phyloP scores from a whole-genome alignment of 345 rosid genomes.

The Durio zibethinus region DNA sequence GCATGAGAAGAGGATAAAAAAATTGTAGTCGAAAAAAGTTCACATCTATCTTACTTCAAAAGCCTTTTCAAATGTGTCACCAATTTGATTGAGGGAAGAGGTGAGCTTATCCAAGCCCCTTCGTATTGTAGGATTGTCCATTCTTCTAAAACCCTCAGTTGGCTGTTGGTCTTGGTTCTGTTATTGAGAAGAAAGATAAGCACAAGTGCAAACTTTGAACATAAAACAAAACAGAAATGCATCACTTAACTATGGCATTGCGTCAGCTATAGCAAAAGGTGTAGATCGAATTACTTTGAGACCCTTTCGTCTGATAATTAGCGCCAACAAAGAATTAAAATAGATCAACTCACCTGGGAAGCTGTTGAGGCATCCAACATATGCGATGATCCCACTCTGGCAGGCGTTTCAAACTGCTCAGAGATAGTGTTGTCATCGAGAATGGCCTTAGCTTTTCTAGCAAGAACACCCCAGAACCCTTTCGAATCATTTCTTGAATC shows the following conservation, averaged over 20 bases:
- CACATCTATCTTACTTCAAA: conserved; percentile 46
- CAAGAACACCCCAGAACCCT: conserved; percentile 84
- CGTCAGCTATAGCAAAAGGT: background rate
- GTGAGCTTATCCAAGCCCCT: conserved; percentile 73
- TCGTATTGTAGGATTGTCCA: conserved; percentile 63
- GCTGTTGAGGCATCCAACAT: conserved; percentile 36
- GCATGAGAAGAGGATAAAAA: no score
- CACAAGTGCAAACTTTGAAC: background rate
- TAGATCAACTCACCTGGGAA: conserved; percentile 51
- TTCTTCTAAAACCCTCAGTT: conserved; percentile 39
- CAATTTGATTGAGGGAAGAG: conserved; percentile 77
- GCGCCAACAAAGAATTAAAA: background rate
- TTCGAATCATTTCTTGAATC: conserved; percentile 42
- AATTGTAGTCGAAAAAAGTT: background rate
- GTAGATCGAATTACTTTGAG: background rate
- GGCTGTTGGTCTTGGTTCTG: conserved; percentile 36
- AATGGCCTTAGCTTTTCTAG: conserved; percentile 87
- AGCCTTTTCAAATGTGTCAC: conserved; percentile 86
- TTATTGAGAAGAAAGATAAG: conserved; percentile 4
- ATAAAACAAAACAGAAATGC: background rate
- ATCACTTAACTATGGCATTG: background rate
- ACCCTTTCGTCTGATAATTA: background rate
- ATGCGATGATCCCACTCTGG: conserved; percentile 30
- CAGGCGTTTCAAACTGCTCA: conserved; percentile 24
- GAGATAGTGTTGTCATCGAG: conserved; percentile 52